Percentiles rank a stretch among this genome's conserved stretches.
These are phyloP conservation scores for Gossypium trilobum DNA, from an alignment of 441 rosid genomes.

Conservation along the genomic window DNA sequence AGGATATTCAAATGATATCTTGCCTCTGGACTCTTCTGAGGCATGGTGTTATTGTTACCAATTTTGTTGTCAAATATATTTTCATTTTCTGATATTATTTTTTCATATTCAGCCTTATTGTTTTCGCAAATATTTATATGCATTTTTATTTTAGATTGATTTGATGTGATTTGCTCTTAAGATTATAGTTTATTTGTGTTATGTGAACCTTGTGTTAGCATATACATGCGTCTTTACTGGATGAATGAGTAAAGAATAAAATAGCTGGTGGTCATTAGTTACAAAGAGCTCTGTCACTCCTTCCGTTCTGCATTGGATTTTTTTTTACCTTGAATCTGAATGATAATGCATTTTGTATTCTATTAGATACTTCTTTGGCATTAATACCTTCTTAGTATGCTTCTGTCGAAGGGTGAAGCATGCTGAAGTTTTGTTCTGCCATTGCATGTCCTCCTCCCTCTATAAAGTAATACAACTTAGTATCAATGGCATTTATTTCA, in stretches of 20 bases:
- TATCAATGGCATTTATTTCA: conserved; percentile 17
- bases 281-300: neutral
- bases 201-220: neutral
- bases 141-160: neutral
- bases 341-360: neutral
- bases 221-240: neutral
- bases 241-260: neutral
- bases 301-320: neutral
- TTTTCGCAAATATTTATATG: neutral
- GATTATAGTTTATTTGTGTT: neutral
- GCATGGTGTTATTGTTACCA: neutral
- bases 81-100: neutral
- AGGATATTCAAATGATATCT: neutral
- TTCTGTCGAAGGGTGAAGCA: neutral
- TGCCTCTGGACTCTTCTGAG: neutral
- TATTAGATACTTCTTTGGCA: neutral
- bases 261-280: neutral
- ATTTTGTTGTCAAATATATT: neutral
- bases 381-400: neutral
- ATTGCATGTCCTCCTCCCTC: neutral
- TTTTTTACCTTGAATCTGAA: neutral
- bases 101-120: neutral
- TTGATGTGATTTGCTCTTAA: neutral
- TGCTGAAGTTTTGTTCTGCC: neutral
- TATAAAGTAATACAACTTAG: conserved; percentile 5